These are phyloP conservation scores for Gracilaria domingensis DNA, from an alignment of 23 red algal species.

Conservation along the genomic window DNA sequence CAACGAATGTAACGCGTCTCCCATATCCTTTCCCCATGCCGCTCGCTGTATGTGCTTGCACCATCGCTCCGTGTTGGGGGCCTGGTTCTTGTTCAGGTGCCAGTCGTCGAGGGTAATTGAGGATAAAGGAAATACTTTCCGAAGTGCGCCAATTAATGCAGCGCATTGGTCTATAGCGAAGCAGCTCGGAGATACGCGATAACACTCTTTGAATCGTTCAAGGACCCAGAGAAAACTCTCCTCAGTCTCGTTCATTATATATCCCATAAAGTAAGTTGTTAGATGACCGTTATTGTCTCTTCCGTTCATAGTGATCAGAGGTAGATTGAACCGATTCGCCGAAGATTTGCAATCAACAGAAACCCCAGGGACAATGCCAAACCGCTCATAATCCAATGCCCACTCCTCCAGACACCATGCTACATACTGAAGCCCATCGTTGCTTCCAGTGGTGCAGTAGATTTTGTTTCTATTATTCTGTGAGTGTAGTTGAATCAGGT, in stretches of 20 bases:
- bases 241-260: not conserved
- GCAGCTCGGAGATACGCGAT: not conserved
- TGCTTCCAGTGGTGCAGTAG: not conserved
- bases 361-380: not conserved
- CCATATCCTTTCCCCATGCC: not conserved
- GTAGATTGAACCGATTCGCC: not conserved
- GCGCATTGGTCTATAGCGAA: not conserved
- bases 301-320: not conserved
- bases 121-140: not conserved
- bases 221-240: not conserved
- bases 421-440: not conserved
- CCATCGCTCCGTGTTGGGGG: not conserved
- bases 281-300: not conserved
- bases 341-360: not conserved
- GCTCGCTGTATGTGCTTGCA: not conserved
- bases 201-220: not conserved
- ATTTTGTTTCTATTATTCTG: not conserved
- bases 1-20: not conserved
- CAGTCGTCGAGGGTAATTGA: not conserved
- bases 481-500: not conserved
- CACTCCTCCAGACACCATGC: not conserved
- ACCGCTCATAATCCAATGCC: not conserved
- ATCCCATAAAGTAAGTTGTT: not conserved
- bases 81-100: not conserved
- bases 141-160: not conserved